phyloP scores from a whole-genome alignment of 2,329 filamentous ascomycete genomes.

The Claviceps maximensis region DNA sequence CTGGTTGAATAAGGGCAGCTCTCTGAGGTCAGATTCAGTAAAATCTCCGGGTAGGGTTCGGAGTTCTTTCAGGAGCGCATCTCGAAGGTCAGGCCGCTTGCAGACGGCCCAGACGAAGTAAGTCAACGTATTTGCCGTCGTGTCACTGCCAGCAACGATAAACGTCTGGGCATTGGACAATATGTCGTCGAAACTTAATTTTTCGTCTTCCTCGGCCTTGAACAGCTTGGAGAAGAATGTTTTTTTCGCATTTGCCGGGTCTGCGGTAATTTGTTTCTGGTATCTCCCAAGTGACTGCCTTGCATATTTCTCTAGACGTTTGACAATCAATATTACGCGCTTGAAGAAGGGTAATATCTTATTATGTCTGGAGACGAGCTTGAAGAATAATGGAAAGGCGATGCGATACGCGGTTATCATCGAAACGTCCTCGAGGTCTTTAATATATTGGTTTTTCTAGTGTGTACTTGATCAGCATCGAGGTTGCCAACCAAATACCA shows the following conservation, averaged over 20 bases:
- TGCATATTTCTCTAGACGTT: conserved; percentile 14
- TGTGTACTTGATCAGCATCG: background rate
- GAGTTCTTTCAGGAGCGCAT: conserved; percentile 22
- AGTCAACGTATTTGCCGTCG: conserved; percentile 35
- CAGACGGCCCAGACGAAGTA: conserved; percentile 31
- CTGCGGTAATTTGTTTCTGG: conserved; percentile 10
- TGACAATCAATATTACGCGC: conserved; percentile 1
- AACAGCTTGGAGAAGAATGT: conserved; percentile 26
- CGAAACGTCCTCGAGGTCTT: conserved; percentile 21
- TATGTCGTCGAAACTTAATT: conserved; percentile 20
- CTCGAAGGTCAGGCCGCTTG: conserved; percentile 15
- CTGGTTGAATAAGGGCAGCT: conserved; percentile 26
- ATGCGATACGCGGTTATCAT: conserved; percentile 12
- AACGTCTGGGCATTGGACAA: conserved; percentile 26
- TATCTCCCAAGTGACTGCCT: conserved; percentile 17
- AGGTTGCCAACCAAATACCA: background rate
- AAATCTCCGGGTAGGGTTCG: conserved; percentile 17
- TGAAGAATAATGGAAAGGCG: conserved; percentile 17
- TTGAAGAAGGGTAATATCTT: conserved; percentile 13
- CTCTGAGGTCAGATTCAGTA: conserved; percentile 9
- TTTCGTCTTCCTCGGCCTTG: conserved; percentile 19
- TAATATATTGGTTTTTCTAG: conserved; percentile 23
- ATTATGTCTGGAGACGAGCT: conserved; percentile 9
- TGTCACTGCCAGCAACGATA: conserved; percentile 39
- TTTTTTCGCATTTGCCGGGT: conserved; percentile 11